phyloP scores from a whole-genome alignment of 768 basidiomycete species.

The Mycena albidolilacea region DNA sequence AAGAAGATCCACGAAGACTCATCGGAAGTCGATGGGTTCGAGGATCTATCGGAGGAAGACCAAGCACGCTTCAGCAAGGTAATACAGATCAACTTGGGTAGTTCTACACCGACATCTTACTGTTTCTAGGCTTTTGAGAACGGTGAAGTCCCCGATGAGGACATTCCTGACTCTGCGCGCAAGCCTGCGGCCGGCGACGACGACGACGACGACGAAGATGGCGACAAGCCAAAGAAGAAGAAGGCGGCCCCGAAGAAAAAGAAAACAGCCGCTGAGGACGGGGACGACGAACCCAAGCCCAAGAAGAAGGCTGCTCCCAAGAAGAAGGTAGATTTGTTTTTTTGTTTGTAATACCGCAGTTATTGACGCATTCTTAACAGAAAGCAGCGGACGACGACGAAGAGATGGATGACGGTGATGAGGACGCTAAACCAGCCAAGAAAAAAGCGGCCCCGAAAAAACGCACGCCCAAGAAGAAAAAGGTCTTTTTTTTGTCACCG shows the following conservation, averaged over 20 bases:
- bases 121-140: slow-evolving; percentile 76
- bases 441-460: slow-evolving; percentile 56
- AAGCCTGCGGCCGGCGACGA: slow-evolving; percentile 61
- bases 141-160: slow-evolving; percentile 85
- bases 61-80: slow-evolving; percentile 68
- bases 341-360: background rate
- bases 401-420: slow-evolving; percentile 39
- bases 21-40: slow-evolving; percentile 88
- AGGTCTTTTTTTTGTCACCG: slow-evolving; percentile 32
- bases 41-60: slow-evolving; percentile 78
- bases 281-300: slow-evolving; percentile 49
- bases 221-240: slow-evolving; percentile 71
- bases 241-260: slow-evolving; percentile 52
- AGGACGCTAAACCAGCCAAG: slow-evolving; percentile 57
- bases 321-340: slow-evolving; percentile 47
- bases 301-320: slow-evolving; percentile 54
- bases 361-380: slow-evolving; percentile 27
- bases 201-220: slow-evolving; percentile 57
- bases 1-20: slow-evolving; percentile 71
- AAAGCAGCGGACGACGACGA: slow-evolving; percentile 51
- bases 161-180: slow-evolving; percentile 82
- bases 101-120: background rate
- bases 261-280: slow-evolving; percentile 50
- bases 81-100: background rate
- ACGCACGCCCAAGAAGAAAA: slow-evolving; percentile 56